Evolutionary conservation across 257 asterid genomes (phyloP).

Genomic region (Fraxinus quadrangulata): DNA sequence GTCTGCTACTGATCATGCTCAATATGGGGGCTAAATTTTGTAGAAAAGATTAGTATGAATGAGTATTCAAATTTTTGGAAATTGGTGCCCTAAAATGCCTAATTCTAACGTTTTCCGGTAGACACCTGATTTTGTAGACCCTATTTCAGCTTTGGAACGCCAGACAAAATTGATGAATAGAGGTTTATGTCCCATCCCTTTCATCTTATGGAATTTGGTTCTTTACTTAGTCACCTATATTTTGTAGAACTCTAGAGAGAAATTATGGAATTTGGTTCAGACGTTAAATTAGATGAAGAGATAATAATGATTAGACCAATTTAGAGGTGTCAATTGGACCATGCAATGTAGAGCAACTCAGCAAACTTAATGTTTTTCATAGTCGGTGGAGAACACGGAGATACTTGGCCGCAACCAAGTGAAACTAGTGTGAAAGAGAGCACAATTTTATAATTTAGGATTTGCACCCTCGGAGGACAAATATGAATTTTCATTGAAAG

Average conservation of each 20-base stretch:
- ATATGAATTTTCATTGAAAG: too few species aligned
- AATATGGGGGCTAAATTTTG: neutral
- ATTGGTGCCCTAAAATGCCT: conserved; percentile 35
- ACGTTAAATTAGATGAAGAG: neutral
- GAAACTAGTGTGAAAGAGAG: neutral
- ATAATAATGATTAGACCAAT: neutral
- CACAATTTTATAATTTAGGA: too few species aligned
- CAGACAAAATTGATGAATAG: conserved; percentile 26
- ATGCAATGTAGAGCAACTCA: neutral
- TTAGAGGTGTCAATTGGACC: neutral
- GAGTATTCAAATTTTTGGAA: conserved; percentile 18
- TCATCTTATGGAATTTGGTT: neutral
- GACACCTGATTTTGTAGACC: conserved; percentile 36
- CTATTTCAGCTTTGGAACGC: conserved; percentile 29
- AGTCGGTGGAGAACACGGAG: neutral
- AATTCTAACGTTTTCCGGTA: conserved; percentile 35
- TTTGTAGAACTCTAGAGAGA: neutral
- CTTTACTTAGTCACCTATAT: conserved; percentile 5
- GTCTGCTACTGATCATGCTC: too few species aligned
- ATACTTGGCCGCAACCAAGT: too few species aligned
- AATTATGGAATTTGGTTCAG: neutral
- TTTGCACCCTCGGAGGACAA: too few species aligned
- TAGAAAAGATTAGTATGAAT: conserved; percentile 27
- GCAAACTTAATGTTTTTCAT: too few species aligned
- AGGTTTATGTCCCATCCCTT: conserved; percentile 3